Percentiles rank a stretch among this genome's conserved stretches.
These are phyloP conservation scores for Russula abietina DNA, from an alignment of 768 basidiomycete species.

Conservation along the genomic window DNA sequence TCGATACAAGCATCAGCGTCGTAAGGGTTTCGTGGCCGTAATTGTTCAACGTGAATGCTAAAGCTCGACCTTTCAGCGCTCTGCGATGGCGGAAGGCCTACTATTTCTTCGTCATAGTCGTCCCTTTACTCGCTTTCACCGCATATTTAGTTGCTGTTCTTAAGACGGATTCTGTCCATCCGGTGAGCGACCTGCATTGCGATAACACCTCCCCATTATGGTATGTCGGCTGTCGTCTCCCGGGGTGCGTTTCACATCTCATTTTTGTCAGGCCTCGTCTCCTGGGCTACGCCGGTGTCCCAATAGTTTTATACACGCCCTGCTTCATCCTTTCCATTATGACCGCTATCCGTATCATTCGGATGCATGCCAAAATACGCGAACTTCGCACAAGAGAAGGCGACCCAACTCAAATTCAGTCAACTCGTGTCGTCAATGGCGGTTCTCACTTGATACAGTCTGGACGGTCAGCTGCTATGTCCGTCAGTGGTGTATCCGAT, in stretches of 20 bases:
- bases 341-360: slow-evolving; percentile 32
- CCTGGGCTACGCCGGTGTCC: slow-evolving; percentile 54
- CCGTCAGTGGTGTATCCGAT: not conserved
- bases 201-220: slow-evolving; percentile 54
- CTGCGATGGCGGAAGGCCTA: slow-evolving; percentile 46
- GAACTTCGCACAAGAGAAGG: not conserved
- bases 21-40: slow-evolving; percentile 10
- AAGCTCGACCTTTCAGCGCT: slow-evolving; percentile 31
- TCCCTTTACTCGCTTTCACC: slow-evolving; percentile 43
- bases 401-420: not conserved
- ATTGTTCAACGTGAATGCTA: not conserved
- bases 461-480: not conserved
- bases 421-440: not conserved
- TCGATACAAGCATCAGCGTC: slow-evolving; percentile 9
- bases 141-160: slow-evolving; percentile 42
- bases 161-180: slow-evolving; percentile 40
- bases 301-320: slow-evolving; percentile 47
- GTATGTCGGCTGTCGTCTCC: slow-evolving; percentile 33
- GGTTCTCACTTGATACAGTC: not conserved
- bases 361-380: slow-evolving; percentile 3
- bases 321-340: slow-evolving; percentile 44
- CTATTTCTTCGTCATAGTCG: slow-evolving; percentile 39
- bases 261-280: slow-evolving; percentile 48
- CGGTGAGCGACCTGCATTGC: slow-evolving; percentile 50
- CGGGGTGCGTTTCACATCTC: not conserved